A percentile compares a stretch with the other conserved stretches of the same genome.
phyloP scores from a whole-genome alignment of 2,329 filamentous ascomycete species.

The Trichoderma endophyticum region DNA sequence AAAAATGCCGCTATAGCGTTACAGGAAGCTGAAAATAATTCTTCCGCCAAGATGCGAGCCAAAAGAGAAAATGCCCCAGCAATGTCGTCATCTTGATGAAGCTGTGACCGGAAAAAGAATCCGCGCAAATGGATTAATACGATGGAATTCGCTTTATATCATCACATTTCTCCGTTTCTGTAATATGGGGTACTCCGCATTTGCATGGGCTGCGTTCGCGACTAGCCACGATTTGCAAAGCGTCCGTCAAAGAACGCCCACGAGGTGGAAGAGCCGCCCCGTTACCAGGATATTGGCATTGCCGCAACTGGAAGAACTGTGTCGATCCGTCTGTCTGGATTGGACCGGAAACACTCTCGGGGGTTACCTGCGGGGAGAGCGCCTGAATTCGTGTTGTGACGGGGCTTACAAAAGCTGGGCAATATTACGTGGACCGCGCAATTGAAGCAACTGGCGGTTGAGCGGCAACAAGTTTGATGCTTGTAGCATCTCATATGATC shows the following conservation, averaged over 20 bases:
- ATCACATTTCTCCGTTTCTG: not conserved
- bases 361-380: not conserved
- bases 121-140: not conserved
- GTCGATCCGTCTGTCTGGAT: not conserved
- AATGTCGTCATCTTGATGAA: slow-evolving; percentile 5
- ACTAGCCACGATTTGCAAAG: not conserved
- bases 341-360: slow-evolving; percentile 11
- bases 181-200: not conserved
- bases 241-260: not conserved
- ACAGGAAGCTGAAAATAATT: not conserved
- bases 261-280: not conserved
- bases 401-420: not conserved
- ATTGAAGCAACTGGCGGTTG: not conserved
- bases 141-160: not conserved
- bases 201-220: not conserved
- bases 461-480: not conserved
- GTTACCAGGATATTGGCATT: not conserved
- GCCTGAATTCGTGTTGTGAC: not conserved
- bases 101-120: not conserved
- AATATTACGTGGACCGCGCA: not conserved
- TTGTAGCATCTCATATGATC: not conserved
- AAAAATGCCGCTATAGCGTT: not conserved
- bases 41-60: not conserved
- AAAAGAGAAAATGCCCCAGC: not conserved
- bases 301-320: not conserved